These are phyloP conservation scores for Lentinus tigrinus DNA, from an alignment of 768 basidiomycete genomes.

Conservation along the genomic window DNA sequence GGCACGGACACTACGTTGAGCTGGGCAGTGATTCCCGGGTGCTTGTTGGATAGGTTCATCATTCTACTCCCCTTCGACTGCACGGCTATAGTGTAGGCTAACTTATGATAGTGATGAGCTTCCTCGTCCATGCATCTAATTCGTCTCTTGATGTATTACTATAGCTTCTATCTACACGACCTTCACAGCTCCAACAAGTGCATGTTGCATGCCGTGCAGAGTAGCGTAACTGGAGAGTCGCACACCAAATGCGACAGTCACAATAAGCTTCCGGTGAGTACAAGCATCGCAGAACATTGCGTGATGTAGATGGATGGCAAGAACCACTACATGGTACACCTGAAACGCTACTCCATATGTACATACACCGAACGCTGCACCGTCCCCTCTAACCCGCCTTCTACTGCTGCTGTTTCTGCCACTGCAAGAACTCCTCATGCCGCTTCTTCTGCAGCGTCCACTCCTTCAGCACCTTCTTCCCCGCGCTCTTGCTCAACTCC, in stretches of 20 bases:
- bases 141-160: constrained; percentile 16
- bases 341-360: no score
- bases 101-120: constrained; percentile 19
- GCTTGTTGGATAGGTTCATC: not conserved
- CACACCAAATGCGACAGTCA: no score
- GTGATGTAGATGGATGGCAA: no score
- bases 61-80: not conserved
- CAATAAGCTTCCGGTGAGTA: no score
- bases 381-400: no score
- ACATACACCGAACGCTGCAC: no score
- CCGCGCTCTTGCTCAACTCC: constrained; percentile 77
- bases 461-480: constrained; percentile 78
- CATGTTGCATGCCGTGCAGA: no score
- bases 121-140: constrained; percentile 10
- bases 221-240: no score
- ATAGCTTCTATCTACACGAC: constrained; percentile 16
- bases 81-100: constrained; percentile 10
- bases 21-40: not conserved
- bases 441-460: constrained; percentile 71
- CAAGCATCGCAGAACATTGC: no score
- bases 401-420: constrained; percentile 32
- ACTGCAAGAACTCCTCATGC: constrained; percentile 73
- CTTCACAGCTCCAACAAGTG: not conserved
- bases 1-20: constrained; percentile 9
- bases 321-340: no score